Conservation (phyloP, 192 early-diverging fungal species). For the Anaeromyces robustus region DNA sequence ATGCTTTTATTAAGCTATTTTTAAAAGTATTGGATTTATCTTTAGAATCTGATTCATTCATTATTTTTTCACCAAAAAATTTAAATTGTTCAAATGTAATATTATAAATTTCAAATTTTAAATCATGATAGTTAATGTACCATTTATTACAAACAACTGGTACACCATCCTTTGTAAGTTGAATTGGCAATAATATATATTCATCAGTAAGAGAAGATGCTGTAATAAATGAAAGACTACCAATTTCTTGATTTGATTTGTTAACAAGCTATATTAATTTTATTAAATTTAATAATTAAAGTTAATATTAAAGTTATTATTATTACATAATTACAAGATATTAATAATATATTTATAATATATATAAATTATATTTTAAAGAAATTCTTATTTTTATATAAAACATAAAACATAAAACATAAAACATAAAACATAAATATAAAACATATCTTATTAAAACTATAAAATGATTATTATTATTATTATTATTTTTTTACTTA, state of each 20-base stretch:
- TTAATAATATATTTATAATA: too few relatives aligned
- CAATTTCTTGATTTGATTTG: background rate
- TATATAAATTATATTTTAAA: too few relatives aligned
- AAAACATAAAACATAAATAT: too few relatives aligned
- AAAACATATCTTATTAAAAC: too few relatives aligned
- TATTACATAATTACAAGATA: too few relatives aligned
- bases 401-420: too few relatives aligned
- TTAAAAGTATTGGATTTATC: constrained; percentile 11
- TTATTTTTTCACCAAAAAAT: constrained; percentile 28
- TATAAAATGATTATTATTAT: too few relatives aligned
- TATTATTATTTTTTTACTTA: background rate
- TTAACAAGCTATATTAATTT: background rate
- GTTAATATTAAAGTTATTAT: background rate
- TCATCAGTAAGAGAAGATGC: constrained; percentile 82
- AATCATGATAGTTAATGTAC: constrained; percentile 31
- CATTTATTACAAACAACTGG: constrained; percentile 75
- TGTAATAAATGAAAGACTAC: constrained; percentile 55
- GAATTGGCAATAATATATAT: constrained; percentile 77
- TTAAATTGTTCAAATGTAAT: constrained; percentile 7
- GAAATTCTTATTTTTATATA: too few relatives aligned
- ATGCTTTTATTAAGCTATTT: constrained; percentile 9
- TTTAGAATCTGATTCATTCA: constrained; percentile 27
- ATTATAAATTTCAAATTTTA: constrained; percentile 13
- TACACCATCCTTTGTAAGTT: constrained; percentile 71
- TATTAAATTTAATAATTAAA: background rate